Percentiles rank a stretch among this genome's conserved stretches.
Conservation (phyloP, 495 filamentous ascomycete genomes). For the Neurospora sp. region DNA sequence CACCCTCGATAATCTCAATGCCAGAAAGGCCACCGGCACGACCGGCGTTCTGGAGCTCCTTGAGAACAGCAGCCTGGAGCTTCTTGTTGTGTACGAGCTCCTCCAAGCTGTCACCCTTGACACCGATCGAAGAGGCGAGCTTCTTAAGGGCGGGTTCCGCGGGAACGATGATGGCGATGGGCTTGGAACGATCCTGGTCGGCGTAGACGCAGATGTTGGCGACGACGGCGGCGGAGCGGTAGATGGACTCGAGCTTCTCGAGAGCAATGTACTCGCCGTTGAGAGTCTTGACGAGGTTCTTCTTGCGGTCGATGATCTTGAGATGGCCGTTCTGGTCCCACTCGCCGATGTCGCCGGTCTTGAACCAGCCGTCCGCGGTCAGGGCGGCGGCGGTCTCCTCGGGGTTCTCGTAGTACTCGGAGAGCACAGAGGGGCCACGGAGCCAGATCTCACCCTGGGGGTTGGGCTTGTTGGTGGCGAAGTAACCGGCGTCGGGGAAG, state of each 20-base stretch:
- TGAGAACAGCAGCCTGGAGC: constrained; percentile 65
- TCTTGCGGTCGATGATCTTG: constrained; percentile 91
- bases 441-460: constrained; percentile 96
- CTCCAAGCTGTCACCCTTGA: constrained; percentile 62
- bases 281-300: constrained; percentile 93
- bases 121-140: constrained; percentile 61
- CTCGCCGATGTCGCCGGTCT: constrained; percentile 90
- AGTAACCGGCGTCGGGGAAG: constrained; percentile 88
- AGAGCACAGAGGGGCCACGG: constrained; percentile 63
- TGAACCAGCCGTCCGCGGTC: constrained; percentile 83
- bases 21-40: constrained; percentile 65
- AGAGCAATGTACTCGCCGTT: constrained; percentile 97
- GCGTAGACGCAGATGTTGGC: constrained; percentile 95
- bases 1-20: constrained; percentile 88
- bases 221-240: constrained; percentile 75
- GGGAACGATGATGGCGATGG: constrained; percentile 89
- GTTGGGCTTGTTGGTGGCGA: constrained; percentile 68
- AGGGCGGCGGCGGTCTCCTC: constrained; percentile 71
- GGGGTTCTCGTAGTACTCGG: constrained; percentile 71
- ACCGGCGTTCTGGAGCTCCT: constrained; percentile 70
- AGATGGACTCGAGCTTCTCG: constrained; percentile 96
- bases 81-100: constrained; percentile 77
- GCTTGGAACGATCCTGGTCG: constrained; percentile 68
- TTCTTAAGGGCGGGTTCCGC: constrained; percentile 77
- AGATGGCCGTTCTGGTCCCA: constrained; percentile 75